Evolutionary conservation across 2,329 filamentous ascomycete species (phyloP).

Genomic region (Ophiosphaerella herpotricha): DNA sequence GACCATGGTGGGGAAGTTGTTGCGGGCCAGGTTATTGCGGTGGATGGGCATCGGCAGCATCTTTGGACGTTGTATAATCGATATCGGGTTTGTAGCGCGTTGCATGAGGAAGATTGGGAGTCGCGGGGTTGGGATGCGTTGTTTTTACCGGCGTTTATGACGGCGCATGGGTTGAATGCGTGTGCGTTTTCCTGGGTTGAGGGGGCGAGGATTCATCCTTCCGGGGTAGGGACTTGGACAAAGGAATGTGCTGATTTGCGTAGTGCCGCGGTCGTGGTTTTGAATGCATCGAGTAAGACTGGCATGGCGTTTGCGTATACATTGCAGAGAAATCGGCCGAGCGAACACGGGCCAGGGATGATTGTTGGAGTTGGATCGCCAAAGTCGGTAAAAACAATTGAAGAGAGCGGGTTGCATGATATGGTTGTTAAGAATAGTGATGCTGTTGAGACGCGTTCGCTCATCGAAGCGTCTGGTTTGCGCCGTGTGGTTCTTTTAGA

Average conservation of each 20-base stretch:
- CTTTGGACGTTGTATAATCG: constrained; percentile 55
- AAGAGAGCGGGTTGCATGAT: constrained; percentile 26
- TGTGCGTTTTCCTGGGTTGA: constrained; percentile 26
- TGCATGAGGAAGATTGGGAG: constrained; percentile 9
- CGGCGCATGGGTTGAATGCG: constrained; percentile 20
- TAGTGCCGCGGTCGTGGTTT: constrained; percentile 18
- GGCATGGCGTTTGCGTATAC: constrained; percentile 23
- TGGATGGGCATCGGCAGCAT: constrained; percentile 42
- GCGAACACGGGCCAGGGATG: constrained; percentile 17
- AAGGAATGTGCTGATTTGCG: constrained; percentile 21
- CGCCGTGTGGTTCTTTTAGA: constrained; percentile 22
- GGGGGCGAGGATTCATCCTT: constrained; percentile 15
- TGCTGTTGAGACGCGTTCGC: background rate
- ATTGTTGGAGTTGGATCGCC: constrained; percentile 26
- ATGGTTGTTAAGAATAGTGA: constrained; percentile 19
- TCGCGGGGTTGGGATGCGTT: constrained; percentile 24
- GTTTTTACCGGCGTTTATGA: constrained; percentile 21
- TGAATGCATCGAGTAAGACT: constrained; percentile 31
- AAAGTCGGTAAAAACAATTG: constrained; percentile 12
- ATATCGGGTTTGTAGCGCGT: constrained; percentile 33
- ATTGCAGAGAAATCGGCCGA: constrained; percentile 20
- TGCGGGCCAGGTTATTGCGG: constrained; percentile 44
- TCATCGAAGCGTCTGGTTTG: constrained; percentile 1
- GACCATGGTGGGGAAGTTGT: constrained; percentile 12
- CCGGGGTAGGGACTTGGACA: constrained; percentile 20